Evolutionary conservation across 2,329 filamentous ascomycete genomes (phyloP).

Genomic region (Chaetothyriales sp.): DNA sequence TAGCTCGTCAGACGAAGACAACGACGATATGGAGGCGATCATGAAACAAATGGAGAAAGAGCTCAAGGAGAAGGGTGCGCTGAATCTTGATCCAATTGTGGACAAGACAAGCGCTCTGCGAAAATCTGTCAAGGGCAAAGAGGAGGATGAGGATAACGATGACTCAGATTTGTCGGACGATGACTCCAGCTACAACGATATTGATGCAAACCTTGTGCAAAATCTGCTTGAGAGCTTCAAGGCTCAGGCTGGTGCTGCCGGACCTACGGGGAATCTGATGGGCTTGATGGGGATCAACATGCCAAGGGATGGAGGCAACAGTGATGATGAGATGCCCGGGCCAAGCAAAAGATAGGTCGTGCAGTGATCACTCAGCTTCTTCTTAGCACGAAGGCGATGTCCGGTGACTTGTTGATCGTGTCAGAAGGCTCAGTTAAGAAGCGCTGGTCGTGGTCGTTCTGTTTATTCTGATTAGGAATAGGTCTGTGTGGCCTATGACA

Average conservation of each 20-base stretch:
- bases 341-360: not conserved
- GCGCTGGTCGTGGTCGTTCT: too few species aligned
- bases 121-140: constrained; percentile 8
- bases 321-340: not conserved
- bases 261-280: constrained; percentile 77
- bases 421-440: too few species aligned
- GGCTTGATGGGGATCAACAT: constrained; percentile 52
- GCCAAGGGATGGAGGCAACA: constrained; percentile 6
- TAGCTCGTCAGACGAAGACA: constrained; percentile 30
- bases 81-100: constrained; percentile 25
- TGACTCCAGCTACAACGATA: constrained; percentile 46
- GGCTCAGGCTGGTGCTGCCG: constrained; percentile 69
- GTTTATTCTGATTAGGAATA: too few species aligned
- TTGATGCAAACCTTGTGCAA: constrained; percentile 76
- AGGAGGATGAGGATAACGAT: constrained; percentile 14
- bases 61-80: constrained; percentile 32
- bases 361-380: too few species aligned
- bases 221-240: constrained; percentile 91
- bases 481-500: too few species aligned
- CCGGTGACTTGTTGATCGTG: too few species aligned
- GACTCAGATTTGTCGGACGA: constrained; percentile 13
- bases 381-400: too few species aligned
- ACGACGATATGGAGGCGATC: constrained; percentile 39
- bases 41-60: constrained; percentile 36
- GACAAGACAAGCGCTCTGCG: not conserved